Conservation (phyloP, 257 asterid species). For the Asclepias syriaca region DNA sequence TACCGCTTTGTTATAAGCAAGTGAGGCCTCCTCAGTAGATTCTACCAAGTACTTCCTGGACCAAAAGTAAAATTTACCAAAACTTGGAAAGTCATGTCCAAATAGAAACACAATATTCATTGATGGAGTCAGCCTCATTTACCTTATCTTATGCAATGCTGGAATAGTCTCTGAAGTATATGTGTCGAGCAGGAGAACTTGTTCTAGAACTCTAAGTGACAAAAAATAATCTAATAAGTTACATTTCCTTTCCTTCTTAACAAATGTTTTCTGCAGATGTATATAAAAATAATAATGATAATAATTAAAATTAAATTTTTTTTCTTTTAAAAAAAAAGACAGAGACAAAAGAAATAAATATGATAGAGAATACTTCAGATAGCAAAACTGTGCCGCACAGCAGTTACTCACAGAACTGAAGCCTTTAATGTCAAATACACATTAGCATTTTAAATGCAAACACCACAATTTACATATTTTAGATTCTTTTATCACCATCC, state of each 20-base stretch:
- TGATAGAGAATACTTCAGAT: background rate
- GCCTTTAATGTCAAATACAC: background rate
- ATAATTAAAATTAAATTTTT: too few relatives aligned
- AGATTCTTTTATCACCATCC: background rate
- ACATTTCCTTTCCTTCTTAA: background rate
- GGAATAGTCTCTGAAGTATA: slow-evolving; percentile 86
- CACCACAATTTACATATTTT: background rate
- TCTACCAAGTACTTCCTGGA: slow-evolving; percentile 83
- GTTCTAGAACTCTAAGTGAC: slow-evolving; percentile 74
- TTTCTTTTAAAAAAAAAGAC: too few relatives aligned
- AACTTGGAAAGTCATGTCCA: background rate
- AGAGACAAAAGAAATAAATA: background rate
- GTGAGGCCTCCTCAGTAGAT: slow-evolving; percentile 93
- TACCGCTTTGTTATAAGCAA: slow-evolving; percentile 97
- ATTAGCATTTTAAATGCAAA: background rate
- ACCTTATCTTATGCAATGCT: slow-evolving; percentile 95
- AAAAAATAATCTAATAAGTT: slow-evolving; percentile 10
- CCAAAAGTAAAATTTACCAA: slow-evolving; percentile 9
- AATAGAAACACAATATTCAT: background rate
- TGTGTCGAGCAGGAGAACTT: slow-evolving; percentile 89
- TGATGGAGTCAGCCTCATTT: slow-evolving; percentile 10
- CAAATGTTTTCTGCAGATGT: background rate
- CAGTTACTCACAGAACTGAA: background rate
- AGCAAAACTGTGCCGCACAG: background rate
- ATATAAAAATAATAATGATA: background rate